Evolutionary conservation across 257 asterid species (phyloP).

Genomic region (Solanum bulbocastanum): DNA sequence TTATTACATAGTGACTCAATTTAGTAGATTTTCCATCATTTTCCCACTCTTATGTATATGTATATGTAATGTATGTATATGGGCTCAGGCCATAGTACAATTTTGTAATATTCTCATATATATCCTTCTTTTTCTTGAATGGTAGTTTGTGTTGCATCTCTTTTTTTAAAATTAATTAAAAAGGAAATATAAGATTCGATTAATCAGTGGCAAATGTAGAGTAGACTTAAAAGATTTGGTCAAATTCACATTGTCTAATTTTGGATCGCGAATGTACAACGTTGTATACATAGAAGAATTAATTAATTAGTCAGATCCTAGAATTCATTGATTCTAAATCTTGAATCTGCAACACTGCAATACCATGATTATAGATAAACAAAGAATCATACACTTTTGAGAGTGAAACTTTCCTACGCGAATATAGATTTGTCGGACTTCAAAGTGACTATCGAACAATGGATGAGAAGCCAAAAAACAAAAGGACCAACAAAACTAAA

Average conservation of each 20-base stretch:
- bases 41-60: neutral
- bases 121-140: neutral
- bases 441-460: neutral
- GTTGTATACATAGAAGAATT: neutral
- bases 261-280: neutral
- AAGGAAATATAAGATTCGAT: neutral
- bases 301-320: too few species aligned
- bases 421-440: neutral
- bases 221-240: neutral
- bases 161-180: neutral
- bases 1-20: slow-evolving; percentile 10
- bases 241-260: neutral
- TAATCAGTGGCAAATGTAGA: neutral
- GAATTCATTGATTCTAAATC: neutral
- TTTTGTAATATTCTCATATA: slow-evolving; percentile 13
- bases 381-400: neutral
- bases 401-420: rapidly evolving
- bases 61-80: slow-evolving; percentile 25
- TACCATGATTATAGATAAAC: neutral
- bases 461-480: neutral
- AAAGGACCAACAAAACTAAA: neutral
- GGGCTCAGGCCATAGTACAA: slow-evolving; percentile 3
- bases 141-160: neutral
- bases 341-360: neutral
- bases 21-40: neutral